Evolutionary conservation across 140 eudicot genomes (phyloP).

Genomic region (Erigeron philadelphicus): DNA sequence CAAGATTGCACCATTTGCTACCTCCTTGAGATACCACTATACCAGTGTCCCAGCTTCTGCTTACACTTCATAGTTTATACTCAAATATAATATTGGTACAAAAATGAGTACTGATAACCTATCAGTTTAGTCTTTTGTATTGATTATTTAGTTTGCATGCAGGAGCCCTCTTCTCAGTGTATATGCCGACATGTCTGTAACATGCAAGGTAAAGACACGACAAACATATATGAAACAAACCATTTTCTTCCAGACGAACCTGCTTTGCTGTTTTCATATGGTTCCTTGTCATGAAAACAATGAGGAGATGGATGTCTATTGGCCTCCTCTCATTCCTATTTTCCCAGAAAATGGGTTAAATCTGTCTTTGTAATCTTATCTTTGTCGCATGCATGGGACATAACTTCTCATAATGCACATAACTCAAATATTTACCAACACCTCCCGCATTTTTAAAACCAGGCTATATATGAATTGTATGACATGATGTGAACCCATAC

Average conservation of each 20-base stretch:
- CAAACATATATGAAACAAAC: neutral
- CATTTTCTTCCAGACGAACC: neutral
- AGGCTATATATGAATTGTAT: neutral
- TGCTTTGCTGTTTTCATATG: no score
- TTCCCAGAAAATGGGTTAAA: neutral
- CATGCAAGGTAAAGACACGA: conserved; percentile 69
- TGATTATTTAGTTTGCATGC: conserved; percentile 29
- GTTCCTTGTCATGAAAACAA: no score
- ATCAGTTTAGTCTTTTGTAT: neutral
- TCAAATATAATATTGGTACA: no score
- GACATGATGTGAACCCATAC: neutral
- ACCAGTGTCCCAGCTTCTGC: neutral
- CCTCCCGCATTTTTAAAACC: neutral
- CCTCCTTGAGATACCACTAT: neutral
- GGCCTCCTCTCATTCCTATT: neutral
- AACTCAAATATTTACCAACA: neutral
- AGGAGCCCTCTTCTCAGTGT: conserved; percentile 96
- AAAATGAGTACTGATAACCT: neutral
- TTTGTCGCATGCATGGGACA: neutral
- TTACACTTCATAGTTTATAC: neutral
- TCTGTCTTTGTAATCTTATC: neutral
- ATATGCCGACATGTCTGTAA: conserved; percentile 98
- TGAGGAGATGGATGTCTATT: neutral
- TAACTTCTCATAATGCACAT: neutral
- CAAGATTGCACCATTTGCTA: neutral